These are phyloP conservation scores for Diaporthe humulicola DNA, from an alignment of 2,329 filamentous ascomycete species.

Conservation along the genomic window DNA sequence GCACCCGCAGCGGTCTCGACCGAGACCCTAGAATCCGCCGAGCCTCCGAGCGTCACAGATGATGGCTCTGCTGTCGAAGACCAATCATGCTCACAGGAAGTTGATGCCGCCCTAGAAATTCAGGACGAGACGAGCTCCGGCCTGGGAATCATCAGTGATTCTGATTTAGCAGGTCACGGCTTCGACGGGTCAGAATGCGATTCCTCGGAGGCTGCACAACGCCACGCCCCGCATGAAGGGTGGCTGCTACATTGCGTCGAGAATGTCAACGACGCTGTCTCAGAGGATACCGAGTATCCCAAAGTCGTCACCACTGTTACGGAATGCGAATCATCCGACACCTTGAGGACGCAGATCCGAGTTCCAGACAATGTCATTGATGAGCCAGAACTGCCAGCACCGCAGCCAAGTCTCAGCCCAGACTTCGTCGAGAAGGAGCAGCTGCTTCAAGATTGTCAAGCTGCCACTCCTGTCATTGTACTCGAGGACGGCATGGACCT, in stretches of 20 bases:
- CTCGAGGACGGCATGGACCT: neutral
- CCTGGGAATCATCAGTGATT: neutral
- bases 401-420: neutral
- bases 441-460: neutral
- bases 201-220: neutral
- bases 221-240: neutral
- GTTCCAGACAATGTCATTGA: neutral
- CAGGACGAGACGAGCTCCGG: neutral
- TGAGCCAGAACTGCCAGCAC: neutral
- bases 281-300: neutral
- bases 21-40: neutral
- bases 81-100: neutral
- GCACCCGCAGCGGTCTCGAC: neutral
- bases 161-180: neutral
- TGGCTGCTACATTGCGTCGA: constrained; percentile 32
- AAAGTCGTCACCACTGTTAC: neutral
- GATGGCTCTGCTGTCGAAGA: neutral
- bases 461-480: neutral
- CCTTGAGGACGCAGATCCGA: neutral
- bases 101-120: neutral
- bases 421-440: too few relatives aligned
- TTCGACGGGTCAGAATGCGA: neutral
- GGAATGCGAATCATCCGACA: constrained; percentile 17
- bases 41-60: neutral
- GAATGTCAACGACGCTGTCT: neutral